A percentile compares a stretch with the other conserved stretches of the same genome.
These are phyloP conservation scores for Piloderma croceum DNA, from an alignment of 768 basidiomycete species.

Conservation along the genomic window DNA sequence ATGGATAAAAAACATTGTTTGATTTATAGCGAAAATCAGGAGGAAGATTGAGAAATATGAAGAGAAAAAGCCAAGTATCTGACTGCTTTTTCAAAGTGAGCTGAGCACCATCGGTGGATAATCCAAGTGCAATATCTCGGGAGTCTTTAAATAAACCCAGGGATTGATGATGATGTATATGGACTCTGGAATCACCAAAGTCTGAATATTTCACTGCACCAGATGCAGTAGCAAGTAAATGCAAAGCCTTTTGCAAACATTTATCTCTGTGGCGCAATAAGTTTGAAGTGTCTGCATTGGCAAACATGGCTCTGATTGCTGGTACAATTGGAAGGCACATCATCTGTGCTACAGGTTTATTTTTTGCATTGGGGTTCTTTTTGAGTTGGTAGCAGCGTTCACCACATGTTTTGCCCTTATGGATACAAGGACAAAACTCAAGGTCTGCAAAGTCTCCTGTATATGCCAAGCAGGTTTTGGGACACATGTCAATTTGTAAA, in stretches of 20 bases:
- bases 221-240: no score
- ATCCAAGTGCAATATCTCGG: no score
- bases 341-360: slow-evolving; percentile 19
- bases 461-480: slow-evolving; percentile 21
- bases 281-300: slow-evolving; percentile 21
- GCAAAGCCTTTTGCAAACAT: no score
- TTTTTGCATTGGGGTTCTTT: no score
- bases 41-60: no score
- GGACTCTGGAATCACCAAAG: slow-evolving; percentile 20
- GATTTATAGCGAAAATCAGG: slow-evolving; percentile 15
- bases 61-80: slow-evolving; percentile 20
- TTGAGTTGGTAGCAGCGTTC: slow-evolving; percentile 1
- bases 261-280: slow-evolving; percentile 18
- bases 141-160: slow-evolving; percentile 19
- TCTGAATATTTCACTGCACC: no score
- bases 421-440: slow-evolving; percentile 11
- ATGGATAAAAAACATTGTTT: no score
- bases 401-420: slow-evolving; percentile 8
- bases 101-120: no score
- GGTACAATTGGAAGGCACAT: slow-evolving; percentile 17
- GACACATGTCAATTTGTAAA: slow-evolving; percentile 20
- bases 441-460: slow-evolving; percentile 15
- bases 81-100: no score
- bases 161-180: slow-evolving; percentile 15
- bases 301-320: slow-evolving; percentile 23